Conservation (phyloP, 1,284 basidiomycete species). For the Phylloboletellus chloephorus region DNA sequence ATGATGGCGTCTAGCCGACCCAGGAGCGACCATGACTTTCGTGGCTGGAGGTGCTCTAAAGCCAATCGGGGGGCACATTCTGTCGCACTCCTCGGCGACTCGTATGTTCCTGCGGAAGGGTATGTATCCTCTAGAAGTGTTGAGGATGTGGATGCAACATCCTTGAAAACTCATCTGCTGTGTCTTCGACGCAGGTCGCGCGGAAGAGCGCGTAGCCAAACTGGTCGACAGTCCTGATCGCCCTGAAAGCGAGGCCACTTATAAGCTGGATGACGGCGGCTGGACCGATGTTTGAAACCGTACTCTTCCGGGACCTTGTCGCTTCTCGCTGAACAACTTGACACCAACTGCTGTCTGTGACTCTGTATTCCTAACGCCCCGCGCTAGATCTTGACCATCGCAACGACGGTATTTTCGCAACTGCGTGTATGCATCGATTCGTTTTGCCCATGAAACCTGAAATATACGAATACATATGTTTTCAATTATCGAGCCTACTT, state of each 20-base stretch:
- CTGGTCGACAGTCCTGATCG: slow-evolving; percentile 89
- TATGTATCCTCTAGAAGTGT: slow-evolving; percentile 25
- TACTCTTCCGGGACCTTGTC: not conserved
- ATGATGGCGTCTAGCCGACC: slow-evolving; percentile 59
- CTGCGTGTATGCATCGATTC: not conserved
- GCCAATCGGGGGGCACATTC: slow-evolving; percentile 82
- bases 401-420: not conserved
- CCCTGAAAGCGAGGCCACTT: slow-evolving; percentile 89
- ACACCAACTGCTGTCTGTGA: not conserved
- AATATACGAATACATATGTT: slow-evolving; percentile 2
- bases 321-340: not conserved
- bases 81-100: slow-evolving; percentile 83
- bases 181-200: slow-evolving; percentile 55
- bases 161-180: not conserved
- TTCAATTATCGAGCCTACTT: not conserved
- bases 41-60: slow-evolving; percentile 85
- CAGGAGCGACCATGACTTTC: slow-evolving; percentile 91
- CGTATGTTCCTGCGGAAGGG: slow-evolving; percentile 86
- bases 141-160: not conserved
- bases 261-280: slow-evolving; percentile 83
- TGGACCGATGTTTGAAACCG: slow-evolving; percentile 64
- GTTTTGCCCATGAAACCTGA: not conserved
- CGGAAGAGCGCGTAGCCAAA: slow-evolving; percentile 94
- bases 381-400: not conserved
- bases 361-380: not conserved